Base-by-base conservation (phyloP, 2,329 filamentous ascomycete genomes). In the Neofusicoccum cordaticola region DNA sequence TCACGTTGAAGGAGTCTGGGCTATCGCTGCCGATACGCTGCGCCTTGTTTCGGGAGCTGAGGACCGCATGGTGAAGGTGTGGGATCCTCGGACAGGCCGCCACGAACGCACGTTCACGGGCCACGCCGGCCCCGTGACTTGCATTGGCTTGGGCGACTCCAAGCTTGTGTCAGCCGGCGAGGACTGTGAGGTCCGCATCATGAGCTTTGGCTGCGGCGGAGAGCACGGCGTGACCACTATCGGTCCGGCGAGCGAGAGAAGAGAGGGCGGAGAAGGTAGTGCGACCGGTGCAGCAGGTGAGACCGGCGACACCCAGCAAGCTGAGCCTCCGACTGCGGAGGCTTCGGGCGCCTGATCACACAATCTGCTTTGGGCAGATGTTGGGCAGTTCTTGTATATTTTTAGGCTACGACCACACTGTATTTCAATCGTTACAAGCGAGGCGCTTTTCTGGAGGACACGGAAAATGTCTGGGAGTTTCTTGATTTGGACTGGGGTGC, bases 1-100 rank as follows among this genome's bases (percentile, higher is more conserved):
- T 0, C 95, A 99, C 72, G 86, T 99, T 22, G 95, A 99, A 77
- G 95, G 95, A 37, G 90, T 99, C 19, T 99, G 95, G 95, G 90
- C 91, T 5, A 83, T 99, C 2, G 92, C 91, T 0, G 94, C 91
- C 2, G 94, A 98, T 77, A 93, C 90, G 0, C 81, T 98, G 19
- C 88, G 95, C 11, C 87, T 97, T 15, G 92, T 98, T 13, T 92
- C 90, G 17, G 94, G 93, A 0, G 91, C 92, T 11, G 93, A 98
- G 76, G 95, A 99, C 78, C 89, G 92, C 47, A 96, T 94, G 87
- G 91, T 97, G 71, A 98, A 98, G 81, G 88, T 91, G 37, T 99
- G 95, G 95, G 94, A 98, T 78, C 91, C 94, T 15, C 83, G 93
- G 65, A 93, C 91, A 1, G 95, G 95, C 34, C 92, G 91, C 73